phyloP scores from a whole-genome alignment of 2,329 filamentous ascomycete genomes.

The Hymenoscyphus linearis region DNA sequence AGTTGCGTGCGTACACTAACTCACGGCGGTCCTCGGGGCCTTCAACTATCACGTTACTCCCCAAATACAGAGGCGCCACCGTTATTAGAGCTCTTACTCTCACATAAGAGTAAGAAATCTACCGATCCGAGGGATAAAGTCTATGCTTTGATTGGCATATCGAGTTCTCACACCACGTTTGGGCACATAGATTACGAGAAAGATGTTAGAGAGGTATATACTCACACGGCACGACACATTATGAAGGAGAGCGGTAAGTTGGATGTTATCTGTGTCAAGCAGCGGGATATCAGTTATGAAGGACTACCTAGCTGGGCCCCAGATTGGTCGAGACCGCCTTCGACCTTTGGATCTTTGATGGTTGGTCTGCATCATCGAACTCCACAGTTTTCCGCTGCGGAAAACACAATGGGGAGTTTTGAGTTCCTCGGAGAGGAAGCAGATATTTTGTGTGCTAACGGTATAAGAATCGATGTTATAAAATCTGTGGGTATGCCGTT shows the following conservation, averaged over 20 bases:
- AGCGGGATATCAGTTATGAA: slow-evolving; percentile 12
- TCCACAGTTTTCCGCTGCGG: slow-evolving; percentile 21
- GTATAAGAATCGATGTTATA: slow-evolving; percentile 22
- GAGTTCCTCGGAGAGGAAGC: slow-evolving; percentile 15
- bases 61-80: slow-evolving; percentile 14
- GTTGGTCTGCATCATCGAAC: slow-evolving; percentile 21
- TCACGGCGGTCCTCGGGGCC: slow-evolving; percentile 20
- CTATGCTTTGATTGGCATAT: slow-evolving; percentile 28
- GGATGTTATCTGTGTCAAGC: slow-evolving; percentile 27
- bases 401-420: slow-evolving; percentile 11
- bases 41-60: slow-evolving; percentile 23
- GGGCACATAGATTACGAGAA: slow-evolving; percentile 23
- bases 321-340: slow-evolving; percentile 23
- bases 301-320: slow-evolving; percentile 25
- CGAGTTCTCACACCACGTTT: slow-evolving; percentile 15
- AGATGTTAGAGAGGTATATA: slow-evolving; percentile 20
- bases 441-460: slow-evolving; percentile 16
- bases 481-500: slow-evolving; percentile 15
- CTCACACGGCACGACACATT: slow-evolving; percentile 24
- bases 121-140: slow-evolving; percentile 30
- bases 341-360: slow-evolving; percentile 9
- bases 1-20: slow-evolving; percentile 20
- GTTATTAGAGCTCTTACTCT: slow-evolving; percentile 24
- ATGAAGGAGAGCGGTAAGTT: slow-evolving; percentile 19
- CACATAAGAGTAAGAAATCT: slow-evolving; percentile 28